These are phyloP conservation scores for Podospora conica DNA, from an alignment of 495 filamentous ascomycete species.

Conservation along the genomic window DNA sequence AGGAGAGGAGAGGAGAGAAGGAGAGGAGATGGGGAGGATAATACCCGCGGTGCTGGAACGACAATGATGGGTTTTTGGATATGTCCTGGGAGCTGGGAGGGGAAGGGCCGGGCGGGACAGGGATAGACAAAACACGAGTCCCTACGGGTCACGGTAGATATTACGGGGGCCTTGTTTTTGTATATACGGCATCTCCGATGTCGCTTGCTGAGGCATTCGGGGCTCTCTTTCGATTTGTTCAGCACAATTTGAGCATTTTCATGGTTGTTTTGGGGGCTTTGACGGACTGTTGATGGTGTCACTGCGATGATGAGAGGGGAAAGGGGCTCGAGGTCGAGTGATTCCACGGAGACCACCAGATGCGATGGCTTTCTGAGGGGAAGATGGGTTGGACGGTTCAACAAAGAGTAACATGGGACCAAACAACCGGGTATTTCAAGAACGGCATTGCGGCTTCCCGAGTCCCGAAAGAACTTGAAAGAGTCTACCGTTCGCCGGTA, in stretches of 20 bases:
- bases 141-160: slow-evolving; percentile 26
- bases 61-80: neutral
- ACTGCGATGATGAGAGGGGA: neutral
- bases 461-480: neutral
- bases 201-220: neutral
- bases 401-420: neutral
- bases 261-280: neutral
- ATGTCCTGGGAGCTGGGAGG: neutral
- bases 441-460: neutral
- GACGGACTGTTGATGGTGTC: neutral
- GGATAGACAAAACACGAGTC: neutral
- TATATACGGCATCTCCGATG: neutral
- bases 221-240: neutral
- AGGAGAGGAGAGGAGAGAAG: neutral
- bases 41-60: neutral
- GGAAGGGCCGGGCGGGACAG: neutral
- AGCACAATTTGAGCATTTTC: neutral
- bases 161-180: neutral
- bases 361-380: too few species aligned
- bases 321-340: neutral
- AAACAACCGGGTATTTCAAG: neutral
- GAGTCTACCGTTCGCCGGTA: too few species aligned
- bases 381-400: neutral
- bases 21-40: neutral
- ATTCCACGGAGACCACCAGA: too few species aligned